These are phyloP conservation scores for Sesbania bispinosa DNA, from an alignment of 306 rosid genomes.

Conservation along the genomic window DNA sequence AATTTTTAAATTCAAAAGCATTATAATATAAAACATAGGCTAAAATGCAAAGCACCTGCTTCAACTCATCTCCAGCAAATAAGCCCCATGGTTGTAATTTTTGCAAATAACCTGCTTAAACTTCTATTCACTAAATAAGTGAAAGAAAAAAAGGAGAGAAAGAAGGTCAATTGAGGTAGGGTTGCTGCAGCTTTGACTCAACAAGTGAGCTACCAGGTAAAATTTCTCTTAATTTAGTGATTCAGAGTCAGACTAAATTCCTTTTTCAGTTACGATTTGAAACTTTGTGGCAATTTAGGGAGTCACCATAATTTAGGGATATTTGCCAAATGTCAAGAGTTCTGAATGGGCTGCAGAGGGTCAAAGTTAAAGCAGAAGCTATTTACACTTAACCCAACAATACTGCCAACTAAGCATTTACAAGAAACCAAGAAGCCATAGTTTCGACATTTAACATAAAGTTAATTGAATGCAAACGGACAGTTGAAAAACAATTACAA, in stretches of 20 bases:
- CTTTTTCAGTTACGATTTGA: no score
- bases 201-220: not conserved
- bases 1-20: not conserved
- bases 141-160: not conserved
- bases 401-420: not conserved
- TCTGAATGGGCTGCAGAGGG: not conserved
- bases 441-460: not conserved
- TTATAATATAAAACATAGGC: not conserved
- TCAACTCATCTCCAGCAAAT: not conserved
- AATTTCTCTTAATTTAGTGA: no score
- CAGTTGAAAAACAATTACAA: no score
- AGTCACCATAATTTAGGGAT: no score
- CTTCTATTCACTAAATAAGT: no score
- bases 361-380: not conserved
- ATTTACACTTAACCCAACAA: not conserved
- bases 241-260: no score
- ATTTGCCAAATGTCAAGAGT: not conserved
- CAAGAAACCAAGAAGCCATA: slow-evolving; percentile 10
- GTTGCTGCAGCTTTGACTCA: not conserved
- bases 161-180: not conserved
- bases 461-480: not conserved
- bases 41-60: no score
- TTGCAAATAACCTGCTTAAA: not conserved
- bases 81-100: not conserved
- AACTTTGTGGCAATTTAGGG: no score